These are phyloP conservation scores for Taphrina sp. DNA, from an alignment of 1,139 yeast species.

Conservation along the genomic window DNA sequence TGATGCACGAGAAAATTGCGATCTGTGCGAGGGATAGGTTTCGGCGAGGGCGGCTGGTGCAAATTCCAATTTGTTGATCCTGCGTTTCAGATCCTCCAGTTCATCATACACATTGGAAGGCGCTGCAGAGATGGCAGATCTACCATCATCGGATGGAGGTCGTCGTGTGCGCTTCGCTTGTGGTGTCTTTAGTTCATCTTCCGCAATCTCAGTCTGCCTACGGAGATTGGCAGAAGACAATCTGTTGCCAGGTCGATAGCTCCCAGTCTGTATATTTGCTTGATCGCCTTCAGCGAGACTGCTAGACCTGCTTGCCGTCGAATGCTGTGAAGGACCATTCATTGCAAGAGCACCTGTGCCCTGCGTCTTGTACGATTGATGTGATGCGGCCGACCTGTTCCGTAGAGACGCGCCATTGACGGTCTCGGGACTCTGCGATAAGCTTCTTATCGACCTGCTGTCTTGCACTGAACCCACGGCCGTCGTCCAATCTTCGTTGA, in stretches of 20 bases:
- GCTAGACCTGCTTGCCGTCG: too few relatives aligned
- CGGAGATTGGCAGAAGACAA: constrained; percentile 12
- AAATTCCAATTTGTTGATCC: constrained; percentile 1
- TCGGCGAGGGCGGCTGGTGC: not conserved
- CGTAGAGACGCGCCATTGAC: too few relatives aligned
- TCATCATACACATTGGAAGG: not conserved
- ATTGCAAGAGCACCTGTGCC: too few relatives aligned
- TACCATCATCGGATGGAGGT: not conserved
- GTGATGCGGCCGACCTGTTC: too few relatives aligned
- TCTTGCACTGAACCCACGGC: not conserved
- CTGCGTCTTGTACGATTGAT: too few relatives aligned
- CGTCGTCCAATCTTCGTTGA: constrained; percentile 10
- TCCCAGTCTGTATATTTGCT: too few relatives aligned
- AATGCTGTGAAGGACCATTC: too few relatives aligned
- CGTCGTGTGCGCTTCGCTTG: not conserved
- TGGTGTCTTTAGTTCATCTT: constrained; percentile 11
- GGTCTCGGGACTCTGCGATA: constrained; percentile 2
- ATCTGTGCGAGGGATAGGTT: not conserved
- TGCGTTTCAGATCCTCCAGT: not conserved
- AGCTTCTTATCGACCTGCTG: not conserved
- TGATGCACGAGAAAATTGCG: not conserved
- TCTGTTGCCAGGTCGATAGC: too few relatives aligned
- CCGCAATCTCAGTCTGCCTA: not conserved
- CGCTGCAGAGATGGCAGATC: not conserved
- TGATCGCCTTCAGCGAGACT: too few relatives aligned